phyloP scores from a whole-genome alignment of 2,329 filamentous ascomycete species.

The Tricladium varicosporioides region DNA sequence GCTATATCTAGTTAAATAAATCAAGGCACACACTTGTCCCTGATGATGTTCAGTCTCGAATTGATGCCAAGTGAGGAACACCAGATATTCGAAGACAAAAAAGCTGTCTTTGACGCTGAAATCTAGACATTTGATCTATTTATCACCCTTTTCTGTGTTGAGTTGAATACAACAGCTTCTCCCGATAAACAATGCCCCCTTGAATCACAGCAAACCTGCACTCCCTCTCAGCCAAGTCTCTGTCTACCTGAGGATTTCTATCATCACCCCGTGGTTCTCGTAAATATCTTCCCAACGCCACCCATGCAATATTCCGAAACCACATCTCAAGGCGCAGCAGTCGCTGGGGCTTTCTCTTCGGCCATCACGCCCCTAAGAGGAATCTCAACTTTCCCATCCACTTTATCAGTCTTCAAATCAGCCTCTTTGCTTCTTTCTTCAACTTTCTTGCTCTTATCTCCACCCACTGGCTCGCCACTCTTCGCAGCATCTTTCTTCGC shows the following conservation, averaged over 20 bases:
- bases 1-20: too few relatives aligned
- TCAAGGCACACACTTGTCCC: too few relatives aligned
- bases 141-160: background rate
- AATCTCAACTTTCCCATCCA: slow-evolving; percentile 17
- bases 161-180: slow-evolving; percentile 9
- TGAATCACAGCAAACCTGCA: background rate
- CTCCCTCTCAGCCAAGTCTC: background rate
- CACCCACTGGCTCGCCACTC: slow-evolving; percentile 1
- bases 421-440: slow-evolving; percentile 27
- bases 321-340: slow-evolving; percentile 27
- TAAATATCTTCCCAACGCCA: slow-evolving; percentile 20
- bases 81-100: too few relatives aligned
- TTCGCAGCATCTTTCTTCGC: slow-evolving; percentile 39
- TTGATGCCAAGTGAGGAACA: background rate
- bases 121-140: too few relatives aligned
- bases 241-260: background rate
- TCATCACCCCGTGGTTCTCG: background rate
- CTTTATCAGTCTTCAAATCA: slow-evolving; percentile 29
- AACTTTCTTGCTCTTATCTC: background rate
- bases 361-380: slow-evolving; percentile 30
- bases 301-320: slow-evolving; percentile 11
- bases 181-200: background rate
- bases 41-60: too few relatives aligned
- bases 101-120: too few relatives aligned
- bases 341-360: slow-evolving; percentile 34